Base-by-base conservation (phyloP, 2,329 filamentous ascomycete genomes). In the Blastomyces silverae region DNA sequence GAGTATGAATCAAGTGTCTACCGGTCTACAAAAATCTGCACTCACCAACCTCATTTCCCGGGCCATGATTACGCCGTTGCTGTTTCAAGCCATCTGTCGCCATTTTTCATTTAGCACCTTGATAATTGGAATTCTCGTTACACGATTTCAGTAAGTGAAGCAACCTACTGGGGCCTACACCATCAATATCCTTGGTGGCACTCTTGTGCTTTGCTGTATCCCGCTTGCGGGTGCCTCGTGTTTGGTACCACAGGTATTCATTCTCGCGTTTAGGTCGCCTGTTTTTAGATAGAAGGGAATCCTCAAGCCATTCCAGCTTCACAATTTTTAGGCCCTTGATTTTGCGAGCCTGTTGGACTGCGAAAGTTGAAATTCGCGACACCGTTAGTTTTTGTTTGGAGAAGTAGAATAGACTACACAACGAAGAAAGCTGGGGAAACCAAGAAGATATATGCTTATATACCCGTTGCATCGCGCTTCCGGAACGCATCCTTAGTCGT, bases 401-500 rank as follows among this genome's bases (percentile, higher is more conserved):
- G 5, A 28, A 28, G n/a, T 13, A 22, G n/a, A 52, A 56, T 34
- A n/a, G 5, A 53, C 15, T 53, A 13, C 3, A 31, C 11, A n/a
- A 25, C 13, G 25, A 28, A 53, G 13, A 17, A 53, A 11, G 3
- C n/a, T 46, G 3, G 10, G 20, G 11, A 62, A 22, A 20, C 11
- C 8, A 22, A 39, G 10, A 10, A 56, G n/a, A 5, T n/a, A 13
- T 37, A 53, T 22, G 57, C 20, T 11, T n/a, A 17, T 67, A 61
- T 74, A 79, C 80, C 74, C 69, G 77, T 73, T 60, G 80, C 74
- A 66, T 74, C 73, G 0, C 79, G 71, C 7, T 79, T 75, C 67
- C 83, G 81, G 74, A 85, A 92, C 20, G 87, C 83, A 44, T 85
- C 81, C 61, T 83, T 79, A 0, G 85, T 85, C 63, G 86, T 84